Evolutionary conservation across 2,329 filamentous ascomycete genomes (phyloP), one percentile per base, ranked within the genome.

Genomic region (Allantophomopsis cytisporea): DNA sequence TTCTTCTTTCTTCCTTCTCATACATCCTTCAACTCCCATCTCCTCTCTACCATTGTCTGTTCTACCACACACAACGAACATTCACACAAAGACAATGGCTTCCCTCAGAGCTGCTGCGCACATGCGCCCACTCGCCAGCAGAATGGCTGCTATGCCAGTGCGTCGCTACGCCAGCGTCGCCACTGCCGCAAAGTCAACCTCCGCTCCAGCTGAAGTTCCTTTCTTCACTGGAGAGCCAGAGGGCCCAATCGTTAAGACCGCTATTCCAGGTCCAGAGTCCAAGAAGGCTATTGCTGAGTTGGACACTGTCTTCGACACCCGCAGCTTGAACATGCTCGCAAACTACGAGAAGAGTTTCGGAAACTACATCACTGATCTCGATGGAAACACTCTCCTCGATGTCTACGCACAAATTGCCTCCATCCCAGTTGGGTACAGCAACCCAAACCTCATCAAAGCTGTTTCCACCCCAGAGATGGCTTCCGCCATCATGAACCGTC

Each of bases 371-470:
- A 60, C 64, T 39, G 66, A 69, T 48, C 60, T 63, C 38, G 66
- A 69, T 44, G 66, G 65, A 50, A 69, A 69, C 56, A 57, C 60
- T 31, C 61, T 62, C 44, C 58, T 68, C 37, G 65, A 69, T 57
- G 65, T 68, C 60, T 65, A 85, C 59, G 79, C 83, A 38, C 83
- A 88, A 60, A 88, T 89, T 55, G 83, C 83, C 42, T 87, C 82
- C 17, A 88, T 89, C 50, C 81, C 83, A 8, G 75, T 89, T 37
- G 83, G 83, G 45, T 88, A 89, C 70, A 87, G 80, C 69, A 87
- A 88, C 60, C 69, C 79, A 10, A 61, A 71, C 38, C 71, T 89
- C 44, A 65, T 75, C 46, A 62, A 70, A 48, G 77, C 77, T 31
- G 79, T 80, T 33, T 67, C 68, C 41, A 78, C 78, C 21, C 74